Evolutionary conservation across 768 basidiomycete genomes (phyloP).

Genomic region (Tylopilus plumbeoviolaceoides): DNA sequence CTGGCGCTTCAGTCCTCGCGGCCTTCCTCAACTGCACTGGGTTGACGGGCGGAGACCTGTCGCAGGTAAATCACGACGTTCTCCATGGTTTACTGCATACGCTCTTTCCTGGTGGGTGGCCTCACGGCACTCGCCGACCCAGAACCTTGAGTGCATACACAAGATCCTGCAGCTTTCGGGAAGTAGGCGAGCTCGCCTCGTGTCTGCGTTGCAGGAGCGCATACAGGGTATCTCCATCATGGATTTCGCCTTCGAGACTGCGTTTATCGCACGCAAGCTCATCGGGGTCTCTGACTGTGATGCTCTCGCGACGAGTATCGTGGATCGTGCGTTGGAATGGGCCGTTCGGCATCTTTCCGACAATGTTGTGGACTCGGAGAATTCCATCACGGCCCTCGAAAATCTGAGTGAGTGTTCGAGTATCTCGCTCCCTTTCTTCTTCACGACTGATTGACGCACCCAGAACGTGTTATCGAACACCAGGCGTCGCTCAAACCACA

Average conservation of each 20-base stretch:
- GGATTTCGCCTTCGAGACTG: slow-evolving; percentile 27
- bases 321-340: slow-evolving; percentile 51
- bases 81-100: slow-evolving; percentile 33
- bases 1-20: slow-evolving; percentile 39
- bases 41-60: slow-evolving; percentile 16
- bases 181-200: slow-evolving; percentile 16
- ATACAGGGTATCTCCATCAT: slow-evolving; percentile 25
- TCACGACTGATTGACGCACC: not conserved
- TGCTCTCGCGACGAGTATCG: slow-evolving; percentile 28
- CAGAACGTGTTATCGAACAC: slow-evolving; percentile 13
- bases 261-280: slow-evolving; percentile 32
- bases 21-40: slow-evolving; percentile 42
- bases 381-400: slow-evolving; percentile 22
- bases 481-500: slow-evolving; percentile 41
- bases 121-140: not conserved
- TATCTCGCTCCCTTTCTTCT: not conserved
- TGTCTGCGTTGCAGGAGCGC: slow-evolving; percentile 22
- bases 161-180: slow-evolving; percentile 28
- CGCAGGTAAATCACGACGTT: slow-evolving; percentile 17
- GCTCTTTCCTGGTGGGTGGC: slow-evolving; percentile 10
- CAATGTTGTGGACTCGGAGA: slow-evolving; percentile 26
- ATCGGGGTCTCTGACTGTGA: slow-evolving; percentile 20
- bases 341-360: slow-evolving; percentile 44
- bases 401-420: slow-evolving; percentile 35
- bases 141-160: slow-evolving; percentile 24